phyloP scores from a whole-genome alignment of 2,329 filamentous ascomycete genomes.

The Talaromyces sp. region DNA sequence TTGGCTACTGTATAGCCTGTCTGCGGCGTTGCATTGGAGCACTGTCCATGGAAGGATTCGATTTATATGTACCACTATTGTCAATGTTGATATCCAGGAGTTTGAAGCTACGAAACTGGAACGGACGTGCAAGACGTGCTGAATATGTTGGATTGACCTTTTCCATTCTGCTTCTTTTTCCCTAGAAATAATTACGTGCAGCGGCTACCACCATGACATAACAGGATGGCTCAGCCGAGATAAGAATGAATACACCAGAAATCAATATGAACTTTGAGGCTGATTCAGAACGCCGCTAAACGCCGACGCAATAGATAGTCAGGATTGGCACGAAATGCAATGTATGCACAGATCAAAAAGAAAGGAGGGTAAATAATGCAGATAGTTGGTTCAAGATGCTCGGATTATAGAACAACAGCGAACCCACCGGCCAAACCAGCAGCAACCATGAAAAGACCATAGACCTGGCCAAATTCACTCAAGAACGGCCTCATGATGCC shows the following conservation, averaged over 20 bases:
- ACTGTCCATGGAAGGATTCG: too few relatives aligned
- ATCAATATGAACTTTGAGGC: constrained; percentile 1
- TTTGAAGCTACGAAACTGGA: neutral
- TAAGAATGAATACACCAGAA: neutral
- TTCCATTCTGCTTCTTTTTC: neutral
- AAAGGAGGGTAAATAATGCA: neutral
- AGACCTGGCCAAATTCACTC: constrained; percentile 54
- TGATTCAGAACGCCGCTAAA: constrained; percentile 4
- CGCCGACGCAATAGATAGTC: constrained; percentile 20
- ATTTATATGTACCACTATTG: too few relatives aligned
- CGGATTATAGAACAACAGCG: constrained; percentile 43
- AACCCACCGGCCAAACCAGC: constrained; percentile 58
- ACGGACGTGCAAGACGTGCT: neutral
- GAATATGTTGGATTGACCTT: neutral
- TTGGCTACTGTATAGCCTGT: constrained; percentile 74
- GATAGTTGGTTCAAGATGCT: neutral
- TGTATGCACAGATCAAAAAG: constrained; percentile 7
- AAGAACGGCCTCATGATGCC: constrained; percentile 33
- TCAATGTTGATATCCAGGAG: neutral
- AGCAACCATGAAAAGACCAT: constrained; percentile 54
- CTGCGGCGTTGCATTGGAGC: neutral
- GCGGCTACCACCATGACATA: constrained; percentile 6
- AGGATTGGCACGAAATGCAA: constrained; percentile 18
- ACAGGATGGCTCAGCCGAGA: neutral
- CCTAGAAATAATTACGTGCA: neutral